A percentile compares a stretch with the other conserved stretches of the same genome.
These are phyloP conservation scores for Picea abies DNA, from an alignment of 83 land plant species.

Conservation along the genomic window DNA sequence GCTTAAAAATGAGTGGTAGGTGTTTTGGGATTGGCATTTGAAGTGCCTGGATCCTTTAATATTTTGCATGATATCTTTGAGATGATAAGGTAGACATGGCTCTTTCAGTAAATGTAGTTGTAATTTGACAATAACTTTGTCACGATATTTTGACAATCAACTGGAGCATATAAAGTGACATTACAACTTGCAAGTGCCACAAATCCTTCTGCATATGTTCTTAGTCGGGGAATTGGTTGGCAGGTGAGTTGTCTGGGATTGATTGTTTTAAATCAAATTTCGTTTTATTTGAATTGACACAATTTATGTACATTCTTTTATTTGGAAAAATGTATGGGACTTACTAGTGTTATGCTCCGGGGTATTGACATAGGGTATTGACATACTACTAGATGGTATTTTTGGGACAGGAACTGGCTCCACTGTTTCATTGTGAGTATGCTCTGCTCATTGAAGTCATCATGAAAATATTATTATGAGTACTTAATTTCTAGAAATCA, in stretches of 20 bases:
- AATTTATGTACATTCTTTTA: no score
- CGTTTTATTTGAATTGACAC: neutral
- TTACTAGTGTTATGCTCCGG: no score
- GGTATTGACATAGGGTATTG: slow-evolving; percentile 47
- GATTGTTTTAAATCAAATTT: neutral
- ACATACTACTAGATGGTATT: slow-evolving; percentile 30
- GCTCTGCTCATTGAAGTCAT: no score
- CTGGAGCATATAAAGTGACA: slow-evolving; percentile 37
- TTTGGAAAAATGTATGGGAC: no score
- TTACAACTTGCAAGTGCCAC: slow-evolving; percentile 52
- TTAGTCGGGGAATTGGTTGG: slow-evolving; percentile 50
- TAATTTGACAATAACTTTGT: neutral
- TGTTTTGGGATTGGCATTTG: no score
- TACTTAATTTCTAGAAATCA: no score
- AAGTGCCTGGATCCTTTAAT: neutral
- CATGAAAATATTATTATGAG: no score
- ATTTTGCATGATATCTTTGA: neutral
- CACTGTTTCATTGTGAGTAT: slow-evolving; percentile 25
- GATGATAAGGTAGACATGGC: neutral
- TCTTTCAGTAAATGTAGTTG: neutral
- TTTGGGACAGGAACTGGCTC: slow-evolving; percentile 64
- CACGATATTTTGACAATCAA: neutral
- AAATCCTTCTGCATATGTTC: slow-evolving; percentile 49
- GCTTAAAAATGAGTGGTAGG: neutral
- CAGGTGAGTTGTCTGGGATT: neutral